These are phyloP conservation scores for Trypanosoma avium DNA, from an alignment of 208 protist genomes.

Conservation along the genomic window DNA sequence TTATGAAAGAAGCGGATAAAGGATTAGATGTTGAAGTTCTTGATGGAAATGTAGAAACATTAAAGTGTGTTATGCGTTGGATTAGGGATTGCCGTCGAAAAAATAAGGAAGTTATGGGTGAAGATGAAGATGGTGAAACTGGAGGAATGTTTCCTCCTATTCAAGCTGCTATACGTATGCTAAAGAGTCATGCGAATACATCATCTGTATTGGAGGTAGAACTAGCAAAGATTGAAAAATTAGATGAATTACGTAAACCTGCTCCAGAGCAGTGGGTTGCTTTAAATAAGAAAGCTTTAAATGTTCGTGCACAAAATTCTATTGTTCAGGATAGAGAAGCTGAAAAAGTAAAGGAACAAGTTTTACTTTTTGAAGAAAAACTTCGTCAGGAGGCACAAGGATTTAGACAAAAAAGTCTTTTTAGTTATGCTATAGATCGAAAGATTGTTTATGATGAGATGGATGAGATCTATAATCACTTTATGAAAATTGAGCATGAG, in stretches of 20 bases:
- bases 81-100: constrained; percentile 91
- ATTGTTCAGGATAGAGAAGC: constrained; percentile 92
- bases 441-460: constrained; percentile 83
- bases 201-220: constrained; percentile 75
- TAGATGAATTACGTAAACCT: constrained; percentile 91
- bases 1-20: constrained; percentile 92
- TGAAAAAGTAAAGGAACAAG: constrained; percentile 91
- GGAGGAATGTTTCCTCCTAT: constrained; percentile 92
- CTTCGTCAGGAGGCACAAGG: constrained; percentile 67
- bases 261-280: constrained; percentile 91
- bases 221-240: constrained; percentile 86
- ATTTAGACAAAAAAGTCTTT: constrained; percentile 87
- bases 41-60: constrained; percentile 86
- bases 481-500: constrained; percentile 87
- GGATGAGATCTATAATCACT: constrained; percentile 74
- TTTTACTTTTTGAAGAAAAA: constrained; percentile 73
- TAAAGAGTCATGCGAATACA: constrained; percentile 87
- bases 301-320: constrained; percentile 91
- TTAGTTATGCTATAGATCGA: constrained; percentile 81
- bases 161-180: constrained; percentile 88
- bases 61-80: constrained; percentile 93
- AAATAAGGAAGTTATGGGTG: constrained; percentile 82
- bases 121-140: constrained; percentile 82
- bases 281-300: constrained; percentile 93
- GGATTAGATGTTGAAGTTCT: constrained; percentile 92